Evolutionary conservation across 495 filamentous ascomycete species (phyloP).

Genomic region (Aspergillus conjunctus): DNA sequence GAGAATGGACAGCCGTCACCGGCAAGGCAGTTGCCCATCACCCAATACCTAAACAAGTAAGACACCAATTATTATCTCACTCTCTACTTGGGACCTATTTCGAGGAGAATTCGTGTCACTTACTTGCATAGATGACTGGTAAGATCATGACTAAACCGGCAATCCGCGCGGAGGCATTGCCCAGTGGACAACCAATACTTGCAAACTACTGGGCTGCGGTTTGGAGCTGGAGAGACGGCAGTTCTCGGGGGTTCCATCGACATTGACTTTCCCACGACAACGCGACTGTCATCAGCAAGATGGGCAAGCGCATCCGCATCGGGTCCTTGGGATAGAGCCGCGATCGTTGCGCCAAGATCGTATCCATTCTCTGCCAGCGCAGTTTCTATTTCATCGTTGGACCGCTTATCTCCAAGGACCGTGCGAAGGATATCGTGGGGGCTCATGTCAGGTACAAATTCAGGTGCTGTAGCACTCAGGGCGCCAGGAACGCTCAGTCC

Average conservation of each 20-base stretch:
- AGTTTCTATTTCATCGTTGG: constrained; percentile 90
- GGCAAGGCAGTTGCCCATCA: constrained; percentile 94
- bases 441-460: constrained; percentile 88
- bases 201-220: constrained; percentile 84
- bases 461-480: constrained; percentile 77
- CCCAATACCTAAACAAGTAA: constrained; percentile 74
- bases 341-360: constrained; percentile 87
- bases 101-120: constrained; percentile 39
- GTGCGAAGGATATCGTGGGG: constrained; percentile 97
- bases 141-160: constrained; percentile 94
- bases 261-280: constrained; percentile 92
- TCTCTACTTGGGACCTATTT: constrained; percentile 9
- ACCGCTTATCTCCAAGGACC: constrained; percentile 83
- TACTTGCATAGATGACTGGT: constrained; percentile 98
- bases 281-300: constrained; percentile 45
- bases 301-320: constrained; percentile 36
- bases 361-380: constrained; percentile 89
- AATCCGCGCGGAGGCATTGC: constrained; percentile 91
- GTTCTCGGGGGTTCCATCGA: constrained; percentile 68
- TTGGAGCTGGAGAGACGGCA: constrained; percentile 68
- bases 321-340: constrained; percentile 72
- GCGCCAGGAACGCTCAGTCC: constrained; percentile 62
- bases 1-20: constrained; percentile 96
- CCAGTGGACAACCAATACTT: constrained; percentile 94
- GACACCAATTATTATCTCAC: constrained; percentile 7